Percentiles rank a stretch among this genome's conserved stretches.
Evolutionary conservation across 306 rosid species (phyloP).

Genomic region (Quercus engelmannii): DNA sequence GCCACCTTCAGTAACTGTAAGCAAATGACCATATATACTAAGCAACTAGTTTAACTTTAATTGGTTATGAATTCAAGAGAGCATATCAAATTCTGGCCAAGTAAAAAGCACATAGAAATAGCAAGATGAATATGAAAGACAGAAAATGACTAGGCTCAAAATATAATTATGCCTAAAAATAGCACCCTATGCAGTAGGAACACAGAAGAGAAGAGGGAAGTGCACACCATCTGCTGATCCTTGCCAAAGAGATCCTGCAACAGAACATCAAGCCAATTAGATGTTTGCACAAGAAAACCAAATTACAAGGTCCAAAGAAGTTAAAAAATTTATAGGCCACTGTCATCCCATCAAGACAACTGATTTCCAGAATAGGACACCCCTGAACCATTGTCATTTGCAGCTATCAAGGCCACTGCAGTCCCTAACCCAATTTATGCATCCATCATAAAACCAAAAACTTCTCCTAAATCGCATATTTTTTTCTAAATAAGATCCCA

Average conservation of each 20-base stretch:
- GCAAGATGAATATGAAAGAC: neutral
- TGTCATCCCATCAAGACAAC: neutral
- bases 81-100: neutral
- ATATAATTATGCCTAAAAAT: neutral
- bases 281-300: neutral
- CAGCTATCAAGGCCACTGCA: neutral
- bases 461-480: no score
- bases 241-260: neutral
- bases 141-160: neutral
- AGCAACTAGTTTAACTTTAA: neutral
- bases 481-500: no score
- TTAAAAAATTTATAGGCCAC: neutral
- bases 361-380: neutral
- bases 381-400: neutral
- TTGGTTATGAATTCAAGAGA: neutral
- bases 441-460: neutral
- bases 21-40: neutral
- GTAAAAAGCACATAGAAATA: neutral
- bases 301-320: neutral
- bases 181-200: neutral
- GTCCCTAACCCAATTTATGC: neutral
- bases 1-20: slow-evolving; percentile 42
- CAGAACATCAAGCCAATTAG: neutral
- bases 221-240: neutral
- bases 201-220: neutral